phyloP scores from a whole-genome alignment of 1,139 yeast genomes.

The Sugiyamaella japonica region DNA sequence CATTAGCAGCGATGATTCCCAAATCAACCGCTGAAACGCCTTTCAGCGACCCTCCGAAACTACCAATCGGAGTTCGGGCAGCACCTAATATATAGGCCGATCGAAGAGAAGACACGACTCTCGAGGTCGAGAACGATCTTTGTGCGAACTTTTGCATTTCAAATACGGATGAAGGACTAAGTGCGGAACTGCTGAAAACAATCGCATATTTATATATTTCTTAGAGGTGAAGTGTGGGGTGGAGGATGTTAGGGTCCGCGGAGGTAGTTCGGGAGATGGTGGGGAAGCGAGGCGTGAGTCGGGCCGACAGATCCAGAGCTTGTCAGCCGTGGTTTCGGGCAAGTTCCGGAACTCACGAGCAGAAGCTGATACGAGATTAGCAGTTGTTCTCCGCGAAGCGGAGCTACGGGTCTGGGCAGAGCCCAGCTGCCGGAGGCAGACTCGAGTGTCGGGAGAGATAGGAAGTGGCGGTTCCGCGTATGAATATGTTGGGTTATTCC shows the following conservation, averaged over 20 bases:
- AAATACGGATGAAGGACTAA: not conserved
- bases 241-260: conserved; percentile 8
- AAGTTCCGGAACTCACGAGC: not conserved
- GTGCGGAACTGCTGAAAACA: not conserved
- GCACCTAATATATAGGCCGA: conserved; percentile 55
- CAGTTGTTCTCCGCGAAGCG: no score
- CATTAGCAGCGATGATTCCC: conserved; percentile 57
- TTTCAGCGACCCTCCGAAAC: conserved; percentile 56
- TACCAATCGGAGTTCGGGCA: conserved; percentile 61
- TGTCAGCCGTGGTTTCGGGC: not conserved
- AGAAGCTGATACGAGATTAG: no score
- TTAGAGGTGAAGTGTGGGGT: not conserved
- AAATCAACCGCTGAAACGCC: conserved; percentile 53
- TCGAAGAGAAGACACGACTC: conserved; percentile 20
- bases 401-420: no score
- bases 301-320: not conserved
- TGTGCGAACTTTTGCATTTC: conserved; percentile 9
- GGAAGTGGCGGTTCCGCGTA: no score
- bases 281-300: not conserved
- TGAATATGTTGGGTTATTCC: no score
- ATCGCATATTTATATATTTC: no score
- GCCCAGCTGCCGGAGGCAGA: no score
- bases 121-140: conserved; percentile 12
- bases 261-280: conserved; percentile 8
- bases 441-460: no score